Evolutionary conservation across 2,329 filamentous ascomycete genomes (phyloP), one percentile per base, ranked within the genome.

Genomic region (Monosporascus sp.): DNA sequence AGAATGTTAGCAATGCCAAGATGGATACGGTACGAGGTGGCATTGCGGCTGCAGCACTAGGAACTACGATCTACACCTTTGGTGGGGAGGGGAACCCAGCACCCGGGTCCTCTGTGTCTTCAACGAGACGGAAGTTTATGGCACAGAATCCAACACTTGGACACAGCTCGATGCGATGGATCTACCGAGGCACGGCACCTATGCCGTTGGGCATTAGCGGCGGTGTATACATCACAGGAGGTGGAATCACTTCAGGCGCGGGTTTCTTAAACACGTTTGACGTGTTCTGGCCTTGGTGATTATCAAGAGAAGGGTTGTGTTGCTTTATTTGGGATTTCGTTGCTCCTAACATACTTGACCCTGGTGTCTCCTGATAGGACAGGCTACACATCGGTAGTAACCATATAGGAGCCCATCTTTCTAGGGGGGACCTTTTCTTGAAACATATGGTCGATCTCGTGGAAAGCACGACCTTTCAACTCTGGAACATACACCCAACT

Each of bases 1-100:
- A 70, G 71, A 26, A 26, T 26, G 53, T 11, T 0, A 64, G 60
- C 1, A 64, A 59, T 9, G 45, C 51, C 3, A 53, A 46, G n/a
- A 72, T 76, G 71, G 69, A 70, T 0, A 73, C 69, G 2, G 51
- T 72, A 0, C 61, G 72, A 0, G 73, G 71, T 3, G 72, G 72
- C 0, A 37, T 66, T 22, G 38, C 55, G 6, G 47, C 55, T 24
- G 55, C 53, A 9, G 51, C 55, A 6, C 51, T 53, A 37, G 55
- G 53, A 11, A 35, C 53, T 28, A 55, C 51, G 47, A 51, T 55
- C 18, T 53, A 49, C 5, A 55, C 55, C 9, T 55, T 58, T 9
- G 55, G 53, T 20, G 51, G 53, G 40, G 53, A 55, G 43, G 53
- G 53, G 7, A 58, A 58, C n/a, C 51, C 49, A 17, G 53, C 26